Base-by-base conservation (phyloP, 164 flowering plant genomes). In the Macadamia tetraphylla region DNA sequence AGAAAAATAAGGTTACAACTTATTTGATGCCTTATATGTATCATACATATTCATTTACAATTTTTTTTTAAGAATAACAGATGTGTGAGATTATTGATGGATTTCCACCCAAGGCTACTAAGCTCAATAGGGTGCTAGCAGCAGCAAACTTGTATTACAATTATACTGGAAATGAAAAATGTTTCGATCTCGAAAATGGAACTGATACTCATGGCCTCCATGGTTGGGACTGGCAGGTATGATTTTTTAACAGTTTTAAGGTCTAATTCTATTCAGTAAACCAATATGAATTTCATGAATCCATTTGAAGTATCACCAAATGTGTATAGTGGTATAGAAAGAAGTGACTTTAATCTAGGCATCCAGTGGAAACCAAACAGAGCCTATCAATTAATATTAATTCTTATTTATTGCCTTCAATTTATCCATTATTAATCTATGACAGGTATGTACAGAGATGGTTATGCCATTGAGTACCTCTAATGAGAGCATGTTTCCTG, bases 221-320 rank as follows among this genome's bases (percentile, higher is more conserved):
- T 63, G 86, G 88, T 72, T 84, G 90, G 90, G 67, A 75, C 32
- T 86, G 88, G 86, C 88, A 84, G 86, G 87, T 82, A 62, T 31
- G 18, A 9, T 5, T 6, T 9, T 13, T 9, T 43, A 43, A 23
- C 23, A 23, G 6, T 43, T 43, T 43, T 9, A 43, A 43, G 48
- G 48, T 9, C 48, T 9, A 43, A 43, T 9, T 43, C 48, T 9
- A 43, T 43, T 43, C 9, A 23, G 23, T 23, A 23, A 35, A 35
- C 40, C 40, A 35, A 5, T 35, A 35, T 35, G 5, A 35, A 5
- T 35, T 35, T 35, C 3, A 35, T 35, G 40, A 35, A 35, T 35
- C 40, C 40, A 35, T 35, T 35, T 35, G 40, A 35, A 35, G 40
- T 5, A 35, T 35, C 40, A 35, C 40, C 40, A 35, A 35, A 35